Percentiles rank a stretch among this genome's conserved stretches.
Conservation (phyloP, 1,284 basidiomycete species). For the Cryptococcus neoformans region DNA sequence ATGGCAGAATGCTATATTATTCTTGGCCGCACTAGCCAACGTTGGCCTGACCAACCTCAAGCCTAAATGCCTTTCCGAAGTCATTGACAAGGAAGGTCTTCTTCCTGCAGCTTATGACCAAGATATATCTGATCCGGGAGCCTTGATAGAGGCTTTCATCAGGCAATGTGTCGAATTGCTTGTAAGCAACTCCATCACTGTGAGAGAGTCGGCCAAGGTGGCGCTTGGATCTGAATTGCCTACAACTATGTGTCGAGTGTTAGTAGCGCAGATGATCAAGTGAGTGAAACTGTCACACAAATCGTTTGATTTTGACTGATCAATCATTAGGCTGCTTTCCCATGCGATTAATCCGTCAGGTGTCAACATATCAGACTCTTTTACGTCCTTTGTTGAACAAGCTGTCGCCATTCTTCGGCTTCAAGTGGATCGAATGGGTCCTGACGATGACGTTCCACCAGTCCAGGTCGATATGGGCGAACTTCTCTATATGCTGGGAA, state of each 20-base stretch:
- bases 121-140: slow-evolving; percentile 58
- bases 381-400: slow-evolving; percentile 68
- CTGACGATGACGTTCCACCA: slow-evolving; percentile 58
- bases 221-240: slow-evolving; percentile 75
- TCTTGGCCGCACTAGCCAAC: slow-evolving; percentile 71
- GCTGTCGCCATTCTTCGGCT: slow-evolving; percentile 69
- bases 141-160: slow-evolving; percentile 61
- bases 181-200: slow-evolving; percentile 60
- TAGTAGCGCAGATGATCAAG: slow-evolving; percentile 71
- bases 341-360: slow-evolving; percentile 41
- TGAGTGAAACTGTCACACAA: slow-evolving; percentile 46
- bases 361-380: slow-evolving; percentile 57
- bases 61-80: slow-evolving; percentile 50
- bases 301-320: background rate
- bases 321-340: slow-evolving; percentile 24
- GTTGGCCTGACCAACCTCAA: slow-evolving; percentile 55
- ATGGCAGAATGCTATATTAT: slow-evolving; percentile 85
- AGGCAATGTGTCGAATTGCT: slow-evolving; percentile 67
- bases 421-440: slow-evolving; percentile 68
- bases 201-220: slow-evolving; percentile 72
- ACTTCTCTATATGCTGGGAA: slow-evolving; percentile 62
- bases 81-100: slow-evolving; percentile 58
- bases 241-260: slow-evolving; percentile 61
- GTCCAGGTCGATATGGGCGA: slow-evolving; percentile 68
- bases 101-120: slow-evolving; percentile 67